A percentile compares a stretch with the other conserved stretches of the same genome.
Conservation (phyloP, 2,329 filamentous ascomycete species). For the Dactylonectria estremocensis region DNA sequence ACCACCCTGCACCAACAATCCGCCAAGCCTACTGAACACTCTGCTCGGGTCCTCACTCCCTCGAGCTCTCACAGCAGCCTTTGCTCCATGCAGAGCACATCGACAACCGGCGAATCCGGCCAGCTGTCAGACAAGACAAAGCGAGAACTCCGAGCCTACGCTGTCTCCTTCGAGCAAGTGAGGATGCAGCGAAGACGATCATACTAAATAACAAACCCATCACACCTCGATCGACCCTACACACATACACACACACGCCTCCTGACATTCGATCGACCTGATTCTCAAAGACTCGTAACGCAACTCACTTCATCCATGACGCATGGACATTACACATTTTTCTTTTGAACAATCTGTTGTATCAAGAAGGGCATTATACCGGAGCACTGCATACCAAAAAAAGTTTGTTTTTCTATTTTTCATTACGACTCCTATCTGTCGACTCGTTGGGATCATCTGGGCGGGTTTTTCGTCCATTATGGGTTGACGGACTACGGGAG, state of each 20-base stretch:
- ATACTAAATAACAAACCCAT: conserved; percentile 57
- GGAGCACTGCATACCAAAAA: conserved; percentile 67
- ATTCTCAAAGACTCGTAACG: conserved; percentile 39
- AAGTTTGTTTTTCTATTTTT: conserved; percentile 48
- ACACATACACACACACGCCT: conserved; percentile 32
- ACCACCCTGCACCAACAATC: conserved; percentile 59
- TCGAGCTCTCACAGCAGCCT: conserved; percentile 90
- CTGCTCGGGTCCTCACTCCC: conserved; percentile 68
- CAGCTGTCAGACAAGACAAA: conserved; percentile 82
- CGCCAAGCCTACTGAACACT: conserved; percentile 47
- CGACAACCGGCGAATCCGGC: conserved; percentile 66
- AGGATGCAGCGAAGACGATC: conserved; percentile 73
- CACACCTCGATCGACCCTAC: conserved; percentile 13
- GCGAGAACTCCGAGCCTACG: conserved; percentile 87
- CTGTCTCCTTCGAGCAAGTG: conserved; percentile 89
- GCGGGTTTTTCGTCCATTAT: conserved; percentile 43
- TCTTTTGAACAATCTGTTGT: conserved; percentile 54
- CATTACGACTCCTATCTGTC: conserved; percentile 43
- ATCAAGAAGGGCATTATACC: conserved; percentile 63
- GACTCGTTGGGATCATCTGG: conserved; percentile 41
- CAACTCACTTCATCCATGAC: conserved; percentile 52
- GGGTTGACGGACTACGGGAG: conserved; percentile 44
- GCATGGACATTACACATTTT: conserved; percentile 38
- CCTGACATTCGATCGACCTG: conserved; percentile 28
- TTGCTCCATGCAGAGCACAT: conserved; percentile 80